Evolutionary conservation across 2,329 filamentous ascomycete genomes (phyloP).

Genomic region (Phaeosphaeria sp.): DNA sequence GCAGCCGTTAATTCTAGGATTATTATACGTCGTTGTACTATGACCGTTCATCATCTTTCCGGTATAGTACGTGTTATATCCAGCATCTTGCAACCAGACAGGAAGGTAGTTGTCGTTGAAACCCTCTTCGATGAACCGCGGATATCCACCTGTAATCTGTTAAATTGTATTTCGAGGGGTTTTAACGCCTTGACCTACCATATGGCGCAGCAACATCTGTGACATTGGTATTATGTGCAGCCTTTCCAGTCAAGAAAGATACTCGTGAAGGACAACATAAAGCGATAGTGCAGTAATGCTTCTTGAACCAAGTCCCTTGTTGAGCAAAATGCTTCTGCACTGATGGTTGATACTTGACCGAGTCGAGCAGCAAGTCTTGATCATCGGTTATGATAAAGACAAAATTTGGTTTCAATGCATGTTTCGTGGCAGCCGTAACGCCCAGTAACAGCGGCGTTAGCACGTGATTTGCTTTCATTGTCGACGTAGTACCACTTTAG

Average conservation of each 20-base stretch:
- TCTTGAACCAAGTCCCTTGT: constrained; percentile 65
- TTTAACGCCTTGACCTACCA: constrained; percentile 42
- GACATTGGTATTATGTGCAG: constrained; percentile 74
- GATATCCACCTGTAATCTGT: constrained; percentile 59
- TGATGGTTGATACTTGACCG: constrained; percentile 66
- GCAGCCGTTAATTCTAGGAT: constrained; percentile 64
- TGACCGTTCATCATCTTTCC: constrained; percentile 77
- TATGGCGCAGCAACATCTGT: constrained; percentile 64
- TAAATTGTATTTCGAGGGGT: constrained; percentile 1
- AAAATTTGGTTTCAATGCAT: constrained; percentile 56
- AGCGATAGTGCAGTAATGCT: constrained; percentile 71
- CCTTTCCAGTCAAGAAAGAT: constrained; percentile 68
- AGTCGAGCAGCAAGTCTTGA: constrained; percentile 68
- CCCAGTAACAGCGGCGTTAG: constrained; percentile 11
- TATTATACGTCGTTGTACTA: constrained; percentile 65
- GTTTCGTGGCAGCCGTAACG: constrained; percentile 4
- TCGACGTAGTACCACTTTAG: not conserved
- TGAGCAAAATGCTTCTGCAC: constrained; percentile 63
- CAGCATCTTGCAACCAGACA: constrained; percentile 71
- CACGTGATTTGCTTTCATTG: constrained; percentile 13
- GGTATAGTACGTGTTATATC: constrained; percentile 74
- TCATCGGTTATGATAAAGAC: constrained; percentile 73
- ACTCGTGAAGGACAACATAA: constrained; percentile 73
- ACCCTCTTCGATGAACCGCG: constrained; percentile 70
- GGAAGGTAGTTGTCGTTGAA: constrained; percentile 73